Base-by-base conservation (phyloP, 2,329 filamentous ascomycete species). In the Penicillium olsonii region DNA sequence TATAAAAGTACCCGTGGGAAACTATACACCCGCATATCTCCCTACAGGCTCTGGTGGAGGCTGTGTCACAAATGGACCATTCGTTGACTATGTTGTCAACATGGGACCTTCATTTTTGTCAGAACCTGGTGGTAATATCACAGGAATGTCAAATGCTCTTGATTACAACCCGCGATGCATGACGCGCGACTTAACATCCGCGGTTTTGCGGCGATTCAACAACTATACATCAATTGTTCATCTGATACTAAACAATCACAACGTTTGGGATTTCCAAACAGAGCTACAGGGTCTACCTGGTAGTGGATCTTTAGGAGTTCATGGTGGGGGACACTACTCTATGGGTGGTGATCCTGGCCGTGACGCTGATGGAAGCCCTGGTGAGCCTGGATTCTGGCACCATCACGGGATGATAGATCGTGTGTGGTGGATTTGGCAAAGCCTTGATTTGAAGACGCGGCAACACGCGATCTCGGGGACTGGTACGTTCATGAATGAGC, bases 351-450 rank as follows among this genome's bases (percentile, higher is more conserved):
- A 77, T 43, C 68, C 70, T 0, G 74, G 71, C 2, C 70, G 72
- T 19, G 76, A 79, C 59, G 60, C 76, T 17, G 75, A 72, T 50
- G 68, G 70, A 1, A 75, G 72, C 7, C 75, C 77, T 1, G 69
- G 65, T 3, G 76, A 79, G 34, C 75, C 74, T 1, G 66, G 61
- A 22, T 79, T 79, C 62, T 79, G 68, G 59, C 65, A 76, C 20
- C 76, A 78, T 53, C 76, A 79, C 50, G 68, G 68, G 1, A 71
- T 72, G 63, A 73, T 79, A 24, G 78, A 80, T 53, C 67, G 75
- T 4, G 58, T 70, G 5, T 80, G 69, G 64, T 77, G 74, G 74
- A 76, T 73, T 14, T 80, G 77, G 77, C 77, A 80, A 59, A 75
- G 73, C 26, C 62, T 71, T 31, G 71, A 77, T 40, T 54, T 69